A percentile compares a stretch with the other conserved stretches of the same genome.
phyloP scores from a whole-genome alignment of 1,284 basidiomycete genomes.

The Agroathelia rolfsii region DNA sequence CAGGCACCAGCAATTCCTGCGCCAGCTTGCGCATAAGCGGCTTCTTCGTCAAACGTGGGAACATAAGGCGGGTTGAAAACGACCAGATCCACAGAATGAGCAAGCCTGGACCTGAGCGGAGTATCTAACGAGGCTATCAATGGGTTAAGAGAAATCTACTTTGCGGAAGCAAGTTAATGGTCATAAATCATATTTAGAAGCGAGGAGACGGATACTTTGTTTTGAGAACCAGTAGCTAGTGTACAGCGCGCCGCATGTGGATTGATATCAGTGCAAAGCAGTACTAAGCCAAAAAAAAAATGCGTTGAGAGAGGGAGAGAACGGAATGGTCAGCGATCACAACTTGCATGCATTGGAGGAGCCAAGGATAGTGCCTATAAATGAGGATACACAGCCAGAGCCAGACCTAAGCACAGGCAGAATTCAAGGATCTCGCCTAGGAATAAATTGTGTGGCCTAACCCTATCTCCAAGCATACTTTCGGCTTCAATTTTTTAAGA shows the following conservation, averaged over 20 bases:
- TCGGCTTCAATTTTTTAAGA: constrained; percentile 41
- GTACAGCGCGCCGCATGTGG: constrained; percentile 62
- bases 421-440: constrained; percentile 4
- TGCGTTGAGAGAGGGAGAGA: no score
- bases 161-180: no score
- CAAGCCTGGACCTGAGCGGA: constrained; percentile 49
- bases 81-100: constrained; percentile 66
- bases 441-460: constrained; percentile 23
- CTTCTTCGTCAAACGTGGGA: constrained; percentile 65
- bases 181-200: constrained; percentile 2
- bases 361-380: constrained; percentile 64
- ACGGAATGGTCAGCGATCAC: no score
- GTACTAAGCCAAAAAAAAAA: constrained; percentile 37
- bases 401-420: constrained; percentile 67
- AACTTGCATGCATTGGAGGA: constrained; percentile 46
- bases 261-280: constrained; percentile 89
- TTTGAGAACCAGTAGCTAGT: constrained; percentile 51
- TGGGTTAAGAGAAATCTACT: constrained; percentile 54
- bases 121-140: constrained; percentile 53
- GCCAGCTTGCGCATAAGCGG: constrained; percentile 36
- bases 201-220: constrained; percentile 39
- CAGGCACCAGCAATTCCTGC: constrained; percentile 53
- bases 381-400: constrained; percentile 85
- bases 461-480: constrained; percentile 87
- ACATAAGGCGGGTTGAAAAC: constrained; percentile 99